Base-by-base conservation (phyloP, 306 rosid genomes). In the Myrica gale region DNA sequence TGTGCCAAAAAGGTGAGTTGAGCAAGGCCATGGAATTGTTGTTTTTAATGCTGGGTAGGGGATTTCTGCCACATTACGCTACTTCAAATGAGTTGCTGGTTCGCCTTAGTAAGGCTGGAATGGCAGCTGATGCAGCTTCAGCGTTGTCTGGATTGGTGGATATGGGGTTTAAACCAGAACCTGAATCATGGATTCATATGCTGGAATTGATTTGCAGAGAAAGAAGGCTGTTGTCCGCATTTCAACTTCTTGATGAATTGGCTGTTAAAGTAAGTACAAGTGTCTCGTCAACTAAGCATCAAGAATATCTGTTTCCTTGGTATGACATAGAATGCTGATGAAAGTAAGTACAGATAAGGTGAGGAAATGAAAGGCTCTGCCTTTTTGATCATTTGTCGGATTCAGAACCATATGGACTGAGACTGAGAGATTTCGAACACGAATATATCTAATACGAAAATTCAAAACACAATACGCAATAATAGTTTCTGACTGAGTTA, bases 1-100 rank as follows among this genome's bases (percentile, higher is more conserved):
- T 94, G 78, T 82, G 79, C 66, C 84, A 85, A 74, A 87, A 86
- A 19, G 80, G 88, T 74, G 91, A 91, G 72, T 78, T 90, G 77
- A 73, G 80, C 62, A 89, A 48, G 85, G 97, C 95, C 3, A 74
- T 45, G n/a, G 82, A 72, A 21, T 84, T 90, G 73, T 85, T 91
- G 82, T 78, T 73, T 51, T 41, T 94, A 65, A 94, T 90, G 94
- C 65, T 92, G 53, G 73, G 82, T 81, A 91, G 97, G 84, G 93
- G 96, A 8, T 86, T 89, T 83, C 19, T 85, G 47, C 98, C 98
- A 17, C 97, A 93, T 82, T 81, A 86, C 76, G 97, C 91, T 52
- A 88, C 97, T 78, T 91, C 97, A 58, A 94, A 94, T 79, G 90
- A 84, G 70, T 74, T 89, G 82, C 80, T 94, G 77, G 86, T 87